Percentiles rank a stretch among this genome's conserved stretches.
Conservation (phyloP, 2,329 filamentous ascomycete species). For the Monilinia laxa region DNA sequence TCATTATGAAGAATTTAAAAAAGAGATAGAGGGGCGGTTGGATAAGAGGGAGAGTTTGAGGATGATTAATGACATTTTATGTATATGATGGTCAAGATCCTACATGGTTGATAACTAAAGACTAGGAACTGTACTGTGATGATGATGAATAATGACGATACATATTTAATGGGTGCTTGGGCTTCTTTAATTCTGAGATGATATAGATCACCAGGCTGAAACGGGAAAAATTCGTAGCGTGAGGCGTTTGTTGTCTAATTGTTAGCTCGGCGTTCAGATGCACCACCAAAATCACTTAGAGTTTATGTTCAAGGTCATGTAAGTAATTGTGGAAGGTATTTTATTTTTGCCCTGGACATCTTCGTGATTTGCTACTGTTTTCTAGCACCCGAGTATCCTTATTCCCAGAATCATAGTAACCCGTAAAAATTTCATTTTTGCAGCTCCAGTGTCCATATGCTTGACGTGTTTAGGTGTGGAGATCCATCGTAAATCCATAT, state of each 20-base stretch:
- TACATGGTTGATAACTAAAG: background rate
- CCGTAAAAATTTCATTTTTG: conserved; percentile 31
- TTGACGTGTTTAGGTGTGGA: conserved; percentile 8
- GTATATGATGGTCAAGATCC: background rate
- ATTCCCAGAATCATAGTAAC: conserved; percentile 27
- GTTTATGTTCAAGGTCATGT: background rate
- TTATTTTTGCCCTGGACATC: conserved; percentile 15
- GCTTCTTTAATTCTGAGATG: background rate
- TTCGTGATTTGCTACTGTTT: background rate
- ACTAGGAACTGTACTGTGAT: background rate
- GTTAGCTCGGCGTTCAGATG: background rate
- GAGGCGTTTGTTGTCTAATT: background rate
- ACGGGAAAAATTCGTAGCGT: conserved; percentile 4
- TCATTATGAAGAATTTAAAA: conserved; percentile 22
- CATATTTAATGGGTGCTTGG: background rate
- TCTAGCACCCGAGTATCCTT: conserved; percentile 25
- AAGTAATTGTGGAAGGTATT: conserved; percentile 14
- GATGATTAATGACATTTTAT: background rate
- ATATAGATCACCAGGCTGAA: background rate
- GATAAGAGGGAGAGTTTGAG: conserved; percentile 1
- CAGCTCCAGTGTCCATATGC: conserved; percentile 25
- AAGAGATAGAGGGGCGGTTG: conserved; percentile 14
- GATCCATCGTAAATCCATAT: conserved; percentile 12
- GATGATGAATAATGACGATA: conserved; percentile 7
- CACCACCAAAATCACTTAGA: background rate